Evolutionary conservation across 2,329 filamentous ascomycete species (phyloP).

Genomic region (Chaetomium strumarium): DNA sequence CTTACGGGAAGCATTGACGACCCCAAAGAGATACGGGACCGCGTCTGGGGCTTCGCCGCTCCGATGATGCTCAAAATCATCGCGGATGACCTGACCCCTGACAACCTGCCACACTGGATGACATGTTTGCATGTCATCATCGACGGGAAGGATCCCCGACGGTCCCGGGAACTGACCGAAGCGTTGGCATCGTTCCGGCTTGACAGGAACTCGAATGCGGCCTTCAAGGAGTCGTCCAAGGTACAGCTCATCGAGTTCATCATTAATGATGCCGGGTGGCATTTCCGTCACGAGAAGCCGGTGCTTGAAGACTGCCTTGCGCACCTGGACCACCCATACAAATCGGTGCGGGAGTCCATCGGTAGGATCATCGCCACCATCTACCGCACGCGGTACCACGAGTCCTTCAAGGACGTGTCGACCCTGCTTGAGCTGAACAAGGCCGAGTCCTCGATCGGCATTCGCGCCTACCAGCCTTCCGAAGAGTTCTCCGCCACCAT

Average conservation of each 20-base stretch:
- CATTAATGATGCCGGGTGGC: slow-evolving; percentile 87
- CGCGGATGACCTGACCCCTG: slow-evolving; percentile 85
- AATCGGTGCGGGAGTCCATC: slow-evolving; percentile 92
- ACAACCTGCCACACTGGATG: slow-evolving; percentile 92
- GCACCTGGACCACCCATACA: slow-evolving; percentile 96
- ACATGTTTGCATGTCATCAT: slow-evolving; percentile 87
- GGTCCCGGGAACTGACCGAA: slow-evolving; percentile 79
- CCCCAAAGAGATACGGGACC: slow-evolving; percentile 63
- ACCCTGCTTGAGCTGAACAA: slow-evolving; percentile 74
- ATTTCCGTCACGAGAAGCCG: slow-evolving; percentile 84
- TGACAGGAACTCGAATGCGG: slow-evolving; percentile 91
- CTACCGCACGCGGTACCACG: slow-evolving; percentile 86
- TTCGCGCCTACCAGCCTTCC: slow-evolving; percentile 73
- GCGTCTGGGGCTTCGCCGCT: slow-evolving; percentile 84
- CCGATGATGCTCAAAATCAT: slow-evolving; percentile 83
- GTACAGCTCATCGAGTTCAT: slow-evolving; percentile 85
- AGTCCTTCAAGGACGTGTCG: slow-evolving; percentile 78
- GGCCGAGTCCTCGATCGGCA: slow-evolving; percentile 71
- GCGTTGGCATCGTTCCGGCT: slow-evolving; percentile 78
- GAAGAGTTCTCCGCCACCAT: slow-evolving; percentile 69
- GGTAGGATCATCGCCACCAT: slow-evolving; percentile 83
- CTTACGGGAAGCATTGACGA: slow-evolving; percentile 76
- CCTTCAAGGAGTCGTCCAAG: slow-evolving; percentile 98
- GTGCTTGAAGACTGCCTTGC: slow-evolving; percentile 83
- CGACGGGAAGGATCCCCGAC: slow-evolving; percentile 82